Evolutionary conservation across 2,329 filamentous ascomycete genomes (phyloP).

Genomic region (Trichophyton simii): DNA sequence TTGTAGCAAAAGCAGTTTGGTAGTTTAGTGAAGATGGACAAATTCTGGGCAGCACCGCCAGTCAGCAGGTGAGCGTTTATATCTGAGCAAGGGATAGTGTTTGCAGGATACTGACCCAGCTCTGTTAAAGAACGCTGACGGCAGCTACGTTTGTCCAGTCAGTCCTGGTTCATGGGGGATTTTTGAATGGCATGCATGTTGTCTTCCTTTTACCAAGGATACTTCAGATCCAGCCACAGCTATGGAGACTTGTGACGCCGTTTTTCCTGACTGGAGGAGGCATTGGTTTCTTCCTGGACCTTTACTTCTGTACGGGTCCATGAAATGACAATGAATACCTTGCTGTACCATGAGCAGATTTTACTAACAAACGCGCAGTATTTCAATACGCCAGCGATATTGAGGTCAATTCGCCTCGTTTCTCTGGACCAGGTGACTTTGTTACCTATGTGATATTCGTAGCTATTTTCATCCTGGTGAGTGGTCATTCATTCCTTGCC

Average conservation of each 20-base stretch:
- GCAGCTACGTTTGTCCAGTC: slow-evolving; percentile 52
- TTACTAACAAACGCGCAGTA: slow-evolving; percentile 36
- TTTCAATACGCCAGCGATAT: slow-evolving; percentile 66
- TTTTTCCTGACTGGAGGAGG: slow-evolving; percentile 47
- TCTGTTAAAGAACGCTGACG: slow-evolving; percentile 50
- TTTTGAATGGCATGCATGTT: slow-evolving; percentile 42
- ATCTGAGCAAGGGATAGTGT: slow-evolving; percentile 4
- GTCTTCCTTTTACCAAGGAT: slow-evolving; percentile 38
- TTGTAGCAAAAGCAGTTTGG: slow-evolving; percentile 1
- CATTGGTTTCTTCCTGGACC: slow-evolving; percentile 54
- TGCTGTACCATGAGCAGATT: slow-evolving; percentile 11
- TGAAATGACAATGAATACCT: slow-evolving; percentile 7
- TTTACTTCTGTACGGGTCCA: slow-evolving; percentile 51
- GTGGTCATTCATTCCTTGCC: slow-evolving; percentile 27
- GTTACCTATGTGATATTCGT: slow-evolving; percentile 70
- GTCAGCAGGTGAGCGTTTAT: slow-evolving; percentile 46
- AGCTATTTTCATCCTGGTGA: slow-evolving; percentile 62
- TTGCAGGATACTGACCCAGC: slow-evolving; percentile 33
- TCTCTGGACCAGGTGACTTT: slow-evolving; percentile 63
- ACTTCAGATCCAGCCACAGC: slow-evolving; percentile 46
- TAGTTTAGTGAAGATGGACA: slow-evolving; percentile 36
- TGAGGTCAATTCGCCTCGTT: slow-evolving; percentile 59
- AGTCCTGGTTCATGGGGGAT: slow-evolving; percentile 43
- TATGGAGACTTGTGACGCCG: slow-evolving; percentile 47
- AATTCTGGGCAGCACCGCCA: slow-evolving; percentile 53